Conservation (phyloP, 345 rosid genomes). For the Citrus cavaleriei region DNA sequence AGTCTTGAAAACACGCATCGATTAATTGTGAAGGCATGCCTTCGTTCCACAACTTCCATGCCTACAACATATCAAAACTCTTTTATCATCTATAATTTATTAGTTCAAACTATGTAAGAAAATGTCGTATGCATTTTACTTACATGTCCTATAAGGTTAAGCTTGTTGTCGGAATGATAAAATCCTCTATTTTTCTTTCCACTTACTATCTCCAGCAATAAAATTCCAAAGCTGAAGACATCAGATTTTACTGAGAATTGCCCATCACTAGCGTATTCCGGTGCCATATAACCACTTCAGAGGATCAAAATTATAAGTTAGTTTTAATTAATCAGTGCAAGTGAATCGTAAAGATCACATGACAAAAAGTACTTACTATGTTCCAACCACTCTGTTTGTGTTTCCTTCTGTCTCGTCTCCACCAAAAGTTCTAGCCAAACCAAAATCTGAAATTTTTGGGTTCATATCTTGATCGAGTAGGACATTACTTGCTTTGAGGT, state of each 20-base stretch:
- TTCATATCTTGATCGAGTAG: slow-evolving; percentile 37
- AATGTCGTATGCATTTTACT: slow-evolving; percentile 3
- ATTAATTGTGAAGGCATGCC: slow-evolving; percentile 25
- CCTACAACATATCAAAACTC: slow-evolving; percentile 16
- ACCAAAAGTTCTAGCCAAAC: slow-evolving; percentile 35
- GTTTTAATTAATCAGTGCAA: too few species aligned
- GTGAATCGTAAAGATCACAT: too few species aligned
- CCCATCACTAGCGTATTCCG: too few species aligned
- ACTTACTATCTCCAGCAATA: slow-evolving; percentile 33
- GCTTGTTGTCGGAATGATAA: slow-evolving; percentile 18
- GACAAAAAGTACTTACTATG: too few species aligned
- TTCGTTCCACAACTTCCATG: slow-evolving; percentile 39
- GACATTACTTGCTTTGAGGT: slow-evolving; percentile 37
- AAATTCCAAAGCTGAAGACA: slow-evolving; percentile 40
- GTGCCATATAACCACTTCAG: too few species aligned
- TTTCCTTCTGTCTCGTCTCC: too few species aligned
- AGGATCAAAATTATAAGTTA: too few species aligned
- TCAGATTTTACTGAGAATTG: slow-evolving; percentile 31
- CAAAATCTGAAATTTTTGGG: slow-evolving; percentile 47
- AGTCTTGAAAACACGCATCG: not conserved
- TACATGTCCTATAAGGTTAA: slow-evolving; percentile 26
- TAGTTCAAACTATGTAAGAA: not conserved
- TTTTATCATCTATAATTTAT: not conserved
- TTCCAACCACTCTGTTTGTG: too few species aligned
- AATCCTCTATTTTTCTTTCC: slow-evolving; percentile 33